Percentiles rank a stretch among this genome's conserved stretches.
phyloP scores from a whole-genome alignment of 2,329 filamentous ascomycete species.

The Delphinella strobiligena region DNA sequence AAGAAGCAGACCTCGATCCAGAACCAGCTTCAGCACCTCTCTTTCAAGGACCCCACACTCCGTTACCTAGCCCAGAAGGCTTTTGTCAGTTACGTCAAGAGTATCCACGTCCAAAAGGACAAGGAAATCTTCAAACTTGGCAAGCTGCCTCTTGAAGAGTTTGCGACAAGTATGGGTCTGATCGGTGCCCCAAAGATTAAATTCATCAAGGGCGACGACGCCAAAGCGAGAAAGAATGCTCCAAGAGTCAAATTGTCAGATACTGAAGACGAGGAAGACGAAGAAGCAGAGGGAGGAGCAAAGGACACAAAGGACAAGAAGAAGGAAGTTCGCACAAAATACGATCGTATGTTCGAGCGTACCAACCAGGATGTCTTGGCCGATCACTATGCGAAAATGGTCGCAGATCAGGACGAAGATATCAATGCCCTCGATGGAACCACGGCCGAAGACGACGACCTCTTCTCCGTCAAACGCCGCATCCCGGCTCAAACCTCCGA shows the following conservation, averaged over 20 bases:
- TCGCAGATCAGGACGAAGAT: conserved; percentile 45
- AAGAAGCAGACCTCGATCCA: conserved; percentile 83
- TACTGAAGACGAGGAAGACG: conserved; percentile 49
- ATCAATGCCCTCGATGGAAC: conserved; percentile 24
- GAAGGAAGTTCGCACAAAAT: conserved; percentile 77
- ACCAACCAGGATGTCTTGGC: conserved; percentile 92
- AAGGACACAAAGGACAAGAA: conserved; percentile 38
- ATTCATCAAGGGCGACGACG: conserved; percentile 80
- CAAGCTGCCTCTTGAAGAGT: conserved; percentile 74
- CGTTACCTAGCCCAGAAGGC: conserved; percentile 96
- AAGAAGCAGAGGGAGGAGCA: conserved; percentile 39
- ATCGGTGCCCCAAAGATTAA: conserved; percentile 88
- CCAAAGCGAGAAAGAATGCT: conserved; percentile 79
- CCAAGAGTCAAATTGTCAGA: conserved; percentile 51
- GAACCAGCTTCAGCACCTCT: conserved; percentile 82
- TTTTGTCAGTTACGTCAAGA: conserved; percentile 80
- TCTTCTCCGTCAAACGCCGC: conserved; percentile 86
- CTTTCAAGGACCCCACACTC: conserved; percentile 84
- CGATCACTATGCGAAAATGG: conserved; percentile 83
- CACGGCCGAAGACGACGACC: conserved; percentile 46
- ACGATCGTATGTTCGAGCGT: conserved; percentile 95
- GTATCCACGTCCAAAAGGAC: conserved; percentile 77
- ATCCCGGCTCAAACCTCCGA: conserved; percentile 55
- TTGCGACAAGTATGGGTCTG: conserved; percentile 71
- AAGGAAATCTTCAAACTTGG: conserved; percentile 84